A percentile compares a stretch with the other conserved stretches of the same genome.
phyloP scores from a whole-genome alignment of 129 eudicot genomes.

The Chrysanthemum makinoi region DNA sequence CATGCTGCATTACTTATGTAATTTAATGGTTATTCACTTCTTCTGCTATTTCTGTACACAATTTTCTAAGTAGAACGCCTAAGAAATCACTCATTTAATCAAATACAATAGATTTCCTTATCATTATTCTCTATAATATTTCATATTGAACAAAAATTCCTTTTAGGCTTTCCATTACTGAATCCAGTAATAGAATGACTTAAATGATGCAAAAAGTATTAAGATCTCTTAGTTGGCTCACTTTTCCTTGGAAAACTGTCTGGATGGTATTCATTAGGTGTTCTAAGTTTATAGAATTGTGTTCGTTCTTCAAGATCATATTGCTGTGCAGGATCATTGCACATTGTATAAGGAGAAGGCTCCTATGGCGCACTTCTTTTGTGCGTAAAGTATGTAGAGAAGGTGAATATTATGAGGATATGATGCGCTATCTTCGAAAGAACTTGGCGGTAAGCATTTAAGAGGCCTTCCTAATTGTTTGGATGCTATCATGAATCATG shows the following conservation, averaged over 20 bases:
- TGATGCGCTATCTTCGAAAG: conserved; percentile 89
- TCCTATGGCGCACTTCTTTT: conserved; percentile 80
- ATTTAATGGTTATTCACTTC: too few relatives aligned
- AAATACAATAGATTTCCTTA: neutral
- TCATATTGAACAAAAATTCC: neutral
- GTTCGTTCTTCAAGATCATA: neutral
- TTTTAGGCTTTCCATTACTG: neutral
- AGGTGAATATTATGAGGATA: conserved; percentile 92
- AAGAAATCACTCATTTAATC: neutral
- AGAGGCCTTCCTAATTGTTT: neutral
- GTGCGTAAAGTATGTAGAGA: conserved; percentile 90
- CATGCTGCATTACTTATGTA: neutral
- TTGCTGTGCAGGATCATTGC: conserved; percentile 68
- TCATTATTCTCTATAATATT: neutral
- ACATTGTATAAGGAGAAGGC: conserved; percentile 88
- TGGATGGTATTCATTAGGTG: neutral
- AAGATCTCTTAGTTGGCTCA: too few relatives aligned
- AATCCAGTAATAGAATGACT: neutral
- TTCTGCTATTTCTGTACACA: neutral
- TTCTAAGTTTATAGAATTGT: conserved; percentile 4
- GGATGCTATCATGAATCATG: conserved; percentile 1
- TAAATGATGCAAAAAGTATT: neutral
- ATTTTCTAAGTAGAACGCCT: neutral
- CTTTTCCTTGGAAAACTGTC: neutral
- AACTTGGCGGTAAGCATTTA: conserved; percentile 74